A percentile compares a stretch with the other conserved stretches of the same genome.
phyloP scores from a whole-genome alignment of 495 filamentous ascomycete species.

The Aspergillus bertholletiae region DNA sequence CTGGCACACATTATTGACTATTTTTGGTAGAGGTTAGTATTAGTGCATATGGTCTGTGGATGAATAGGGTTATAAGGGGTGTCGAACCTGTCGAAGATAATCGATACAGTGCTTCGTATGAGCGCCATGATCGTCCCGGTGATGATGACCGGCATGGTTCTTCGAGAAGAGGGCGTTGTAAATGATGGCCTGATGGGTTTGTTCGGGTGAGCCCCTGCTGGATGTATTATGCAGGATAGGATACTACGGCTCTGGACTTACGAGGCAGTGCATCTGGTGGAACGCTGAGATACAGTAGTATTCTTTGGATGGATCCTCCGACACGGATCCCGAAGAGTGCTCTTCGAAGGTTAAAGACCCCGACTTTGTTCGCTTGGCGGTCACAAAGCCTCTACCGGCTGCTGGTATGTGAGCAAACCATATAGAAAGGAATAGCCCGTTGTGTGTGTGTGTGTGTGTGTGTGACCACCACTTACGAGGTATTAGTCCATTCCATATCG shows the following conservation, averaged over 20 bases:
- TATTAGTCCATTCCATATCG: neutral
- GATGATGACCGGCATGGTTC: neutral
- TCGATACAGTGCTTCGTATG: neutral
- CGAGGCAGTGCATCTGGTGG: neutral
- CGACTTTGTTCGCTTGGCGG: neutral
- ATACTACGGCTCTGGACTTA: neutral
- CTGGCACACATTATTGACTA: neutral
- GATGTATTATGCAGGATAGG: neutral
- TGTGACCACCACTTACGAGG: neutral
- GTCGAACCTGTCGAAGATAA: neutral
- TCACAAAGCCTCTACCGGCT: neutral
- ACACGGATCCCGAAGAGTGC: neutral
- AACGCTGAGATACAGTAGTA: neutral
- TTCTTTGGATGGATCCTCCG: neutral
- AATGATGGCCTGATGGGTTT: neutral
- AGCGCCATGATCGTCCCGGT: neutral
- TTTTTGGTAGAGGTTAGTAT: neutral
- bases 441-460: too few species aligned
- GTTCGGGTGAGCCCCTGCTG: neutral
- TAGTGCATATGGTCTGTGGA: too few species aligned
- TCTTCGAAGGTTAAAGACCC: neutral
- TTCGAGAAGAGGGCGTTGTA: neutral
- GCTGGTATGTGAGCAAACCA: neutral
- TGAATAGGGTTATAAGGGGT: neutral
- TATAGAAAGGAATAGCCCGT: too few species aligned